A percentile compares a stretch with the other conserved stretches of the same genome.
phyloP scores from a whole-genome alignment of 305 asterid genomes.

The Fraxinus greggii region DNA sequence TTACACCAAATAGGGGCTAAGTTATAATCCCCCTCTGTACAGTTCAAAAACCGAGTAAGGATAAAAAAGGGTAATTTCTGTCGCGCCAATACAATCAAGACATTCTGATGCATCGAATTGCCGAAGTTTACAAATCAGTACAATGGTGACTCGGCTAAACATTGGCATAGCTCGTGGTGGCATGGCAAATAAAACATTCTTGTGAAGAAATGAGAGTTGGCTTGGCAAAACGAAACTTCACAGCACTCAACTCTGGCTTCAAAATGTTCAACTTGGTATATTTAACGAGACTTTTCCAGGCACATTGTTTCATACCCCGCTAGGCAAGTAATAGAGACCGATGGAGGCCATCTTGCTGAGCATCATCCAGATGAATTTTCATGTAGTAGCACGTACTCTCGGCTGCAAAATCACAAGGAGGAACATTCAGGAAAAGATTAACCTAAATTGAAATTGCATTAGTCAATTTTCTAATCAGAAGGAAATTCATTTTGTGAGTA shows the following conservation, averaged over 20 bases:
- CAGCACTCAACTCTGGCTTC: conserved; percentile 7
- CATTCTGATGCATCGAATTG: conserved; percentile 11
- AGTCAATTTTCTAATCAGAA: not conserved
- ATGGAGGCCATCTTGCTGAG: not conserved
- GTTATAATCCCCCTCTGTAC: not conserved
- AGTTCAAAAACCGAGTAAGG: not conserved
- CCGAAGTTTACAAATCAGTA: conserved; percentile 25
- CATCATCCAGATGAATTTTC: conserved; percentile 72
- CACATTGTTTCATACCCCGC: not conserved
- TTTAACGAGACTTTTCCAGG: not conserved
- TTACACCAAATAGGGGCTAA: not conserved
- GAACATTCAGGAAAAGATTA: not conserved
- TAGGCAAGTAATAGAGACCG: not conserved
- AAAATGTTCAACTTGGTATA: not conserved
- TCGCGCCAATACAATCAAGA: not conserved
- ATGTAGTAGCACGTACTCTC: conserved; percentile 83
- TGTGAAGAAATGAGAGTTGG: not conserved
- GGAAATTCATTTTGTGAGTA: not conserved
- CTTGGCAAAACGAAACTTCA: conserved; percentile 11
- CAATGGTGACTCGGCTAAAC: not conserved
- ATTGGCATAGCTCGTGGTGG: conserved; percentile 5
- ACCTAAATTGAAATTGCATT: not conserved
- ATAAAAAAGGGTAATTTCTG: not conserved
- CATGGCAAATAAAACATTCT: conserved; percentile 14
- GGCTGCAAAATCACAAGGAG: conserved; percentile 54